These are phyloP conservation scores for Lactarius trivialis DNA, from an alignment of 768 basidiomycete genomes.

Conservation along the genomic window DNA sequence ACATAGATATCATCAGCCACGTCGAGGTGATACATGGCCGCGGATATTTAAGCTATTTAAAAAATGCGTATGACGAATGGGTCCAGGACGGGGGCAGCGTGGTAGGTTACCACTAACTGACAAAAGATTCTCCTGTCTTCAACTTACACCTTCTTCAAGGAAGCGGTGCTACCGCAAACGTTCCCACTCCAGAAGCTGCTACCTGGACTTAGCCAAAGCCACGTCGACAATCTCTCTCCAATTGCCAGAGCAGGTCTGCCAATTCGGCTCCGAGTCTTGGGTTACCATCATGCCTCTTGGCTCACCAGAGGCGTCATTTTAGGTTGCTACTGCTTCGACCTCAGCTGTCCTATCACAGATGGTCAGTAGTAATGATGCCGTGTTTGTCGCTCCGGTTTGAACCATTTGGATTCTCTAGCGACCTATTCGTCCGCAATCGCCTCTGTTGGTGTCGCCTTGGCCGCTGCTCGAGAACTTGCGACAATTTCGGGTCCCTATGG, in stretches of 20 bases:
- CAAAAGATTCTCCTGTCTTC: no score
- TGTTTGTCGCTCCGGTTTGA: neutral
- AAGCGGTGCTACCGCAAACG: conserved; percentile 30
- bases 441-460: conserved; percentile 27
- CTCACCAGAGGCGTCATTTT: neutral
- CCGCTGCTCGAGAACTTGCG: conserved; percentile 24
- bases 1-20: conserved; percentile 3
- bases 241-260: conserved; percentile 26
- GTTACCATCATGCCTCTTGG: no score
- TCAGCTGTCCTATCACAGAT: conserved; percentile 30
- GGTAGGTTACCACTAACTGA: conserved; percentile 15
- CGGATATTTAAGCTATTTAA: conserved; percentile 28
- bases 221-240: conserved; percentile 12
- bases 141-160: neutral
- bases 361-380: conserved; percentile 18
- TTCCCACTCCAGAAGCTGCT: conserved; percentile 28
- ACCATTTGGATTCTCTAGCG: conserved; percentile 16
- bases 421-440: conserved; percentile 29
- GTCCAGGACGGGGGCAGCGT: conserved; percentile 27
- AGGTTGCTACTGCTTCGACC: conserved; percentile 32
- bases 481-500: neutral
- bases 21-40: conserved; percentile 26
- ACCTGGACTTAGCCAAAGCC: neutral
- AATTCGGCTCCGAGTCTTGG: neutral
- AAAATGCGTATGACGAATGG: conserved; percentile 29